Evolutionary conservation across 192 early-diverging fungal species (phyloP).

Genomic region (Backusella australiensis): DNA sequence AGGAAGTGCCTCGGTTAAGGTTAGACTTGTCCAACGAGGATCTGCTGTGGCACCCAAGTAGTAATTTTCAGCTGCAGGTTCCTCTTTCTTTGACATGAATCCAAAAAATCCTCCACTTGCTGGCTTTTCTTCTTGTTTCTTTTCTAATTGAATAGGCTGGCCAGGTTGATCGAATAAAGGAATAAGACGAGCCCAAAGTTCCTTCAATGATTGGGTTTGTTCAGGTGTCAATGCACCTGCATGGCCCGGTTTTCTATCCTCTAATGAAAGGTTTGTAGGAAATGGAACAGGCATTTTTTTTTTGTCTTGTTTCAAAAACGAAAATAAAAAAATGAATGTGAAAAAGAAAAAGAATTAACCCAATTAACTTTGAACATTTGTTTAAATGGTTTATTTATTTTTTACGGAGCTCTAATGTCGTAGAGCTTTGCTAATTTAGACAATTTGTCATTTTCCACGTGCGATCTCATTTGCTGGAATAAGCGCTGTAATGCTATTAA

Average conservation of each 20-base stretch:
- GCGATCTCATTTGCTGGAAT: slow-evolving; percentile 2
- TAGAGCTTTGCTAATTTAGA: neutral
- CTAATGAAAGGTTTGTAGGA: neutral
- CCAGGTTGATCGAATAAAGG: slow-evolving; percentile 36
- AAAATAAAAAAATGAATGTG: neutral
- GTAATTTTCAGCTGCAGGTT: neutral
- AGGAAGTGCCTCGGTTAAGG: slow-evolving; percentile 23
- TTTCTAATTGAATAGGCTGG: neutral
- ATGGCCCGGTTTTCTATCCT: neutral
- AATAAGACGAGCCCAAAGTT: slow-evolving; percentile 41
- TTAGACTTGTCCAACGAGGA: slow-evolving; percentile 14
- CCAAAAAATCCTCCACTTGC: slow-evolving; percentile 15
- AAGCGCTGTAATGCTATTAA: neutral
- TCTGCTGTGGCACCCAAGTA: slow-evolving; percentile 16
- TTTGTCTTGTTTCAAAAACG: neutral
- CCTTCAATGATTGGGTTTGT: slow-evolving; percentile 42
- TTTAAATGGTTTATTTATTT: neutral
- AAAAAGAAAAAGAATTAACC: neutral
- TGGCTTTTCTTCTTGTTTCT: neutral
- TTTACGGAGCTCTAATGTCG: slow-evolving; percentile 3
- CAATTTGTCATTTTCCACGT: neutral
- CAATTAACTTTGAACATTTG: neutral
- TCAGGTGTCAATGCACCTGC: slow-evolving; percentile 41
- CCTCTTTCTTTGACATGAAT: slow-evolving; percentile 14
- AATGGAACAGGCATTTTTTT: neutral